phyloP scores from a whole-genome alignment of 805 yeast species.

The Schwanniomyces yamadae region DNA sequence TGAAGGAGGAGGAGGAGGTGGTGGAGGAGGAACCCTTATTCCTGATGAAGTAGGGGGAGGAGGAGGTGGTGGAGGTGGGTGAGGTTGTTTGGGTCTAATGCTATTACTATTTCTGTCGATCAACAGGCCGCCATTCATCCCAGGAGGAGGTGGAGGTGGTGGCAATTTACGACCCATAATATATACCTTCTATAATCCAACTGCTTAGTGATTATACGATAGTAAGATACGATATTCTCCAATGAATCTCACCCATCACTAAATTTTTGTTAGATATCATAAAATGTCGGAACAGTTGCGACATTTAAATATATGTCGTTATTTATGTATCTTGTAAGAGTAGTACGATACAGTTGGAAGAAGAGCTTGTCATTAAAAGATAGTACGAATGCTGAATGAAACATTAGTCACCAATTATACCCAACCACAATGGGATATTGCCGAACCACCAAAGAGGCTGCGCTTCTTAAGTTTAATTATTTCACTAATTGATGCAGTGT shows the following conservation, averaged over 20 bases:
- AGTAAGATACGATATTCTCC: neutral
- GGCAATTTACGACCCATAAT: slow-evolving; percentile 17
- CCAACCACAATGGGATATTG: too few species aligned
- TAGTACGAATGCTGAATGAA: too few species aligned
- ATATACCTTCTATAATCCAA: too few species aligned
- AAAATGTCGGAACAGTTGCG: slow-evolving; percentile 2
- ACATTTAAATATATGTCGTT: neutral
- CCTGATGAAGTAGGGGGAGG: slow-evolving; percentile 24
- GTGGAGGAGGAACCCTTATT: neutral
- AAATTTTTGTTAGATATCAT: neutral
- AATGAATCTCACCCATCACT: neutral
- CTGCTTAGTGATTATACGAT: neutral
- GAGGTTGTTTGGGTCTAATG: slow-evolving; percentile 32
- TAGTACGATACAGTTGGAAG: neutral
- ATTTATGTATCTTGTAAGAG: neutral
- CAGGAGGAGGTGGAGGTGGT: slow-evolving; percentile 35
- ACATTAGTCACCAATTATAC: too few species aligned
- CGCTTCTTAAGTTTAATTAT: too few species aligned
- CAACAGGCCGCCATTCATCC: slow-evolving; percentile 3
- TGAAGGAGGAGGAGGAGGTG: slow-evolving; percentile 26
- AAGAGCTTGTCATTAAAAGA: too few species aligned
- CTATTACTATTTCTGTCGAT: slow-evolving; percentile 1
- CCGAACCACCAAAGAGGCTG: too few species aligned
- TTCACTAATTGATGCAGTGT: slow-evolving; percentile 14
- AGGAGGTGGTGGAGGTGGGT: slow-evolving; percentile 12